Percentiles rank a stretch among this genome's conserved stretches.
Evolutionary conservation across 2,329 filamentous ascomycete genomes (phyloP).

Genomic region (Fusarium sp.): DNA sequence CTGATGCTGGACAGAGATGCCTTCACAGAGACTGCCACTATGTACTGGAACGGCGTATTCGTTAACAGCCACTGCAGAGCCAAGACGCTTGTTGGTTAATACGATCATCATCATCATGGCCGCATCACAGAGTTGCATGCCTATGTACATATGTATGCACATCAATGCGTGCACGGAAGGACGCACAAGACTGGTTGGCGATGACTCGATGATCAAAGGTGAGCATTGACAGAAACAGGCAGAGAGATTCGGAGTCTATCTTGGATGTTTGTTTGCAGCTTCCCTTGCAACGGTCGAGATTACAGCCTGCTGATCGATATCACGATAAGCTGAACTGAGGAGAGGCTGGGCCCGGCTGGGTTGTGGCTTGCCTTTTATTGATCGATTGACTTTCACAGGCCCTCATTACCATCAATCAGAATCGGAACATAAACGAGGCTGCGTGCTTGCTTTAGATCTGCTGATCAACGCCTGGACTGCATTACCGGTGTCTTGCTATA

Average conservation of each 20-base stretch:
- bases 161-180: not conserved
- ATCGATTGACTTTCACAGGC: slow-evolving; percentile 24
- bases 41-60: slow-evolving; percentile 4
- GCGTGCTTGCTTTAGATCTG: not conserved
- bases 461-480: not conserved
- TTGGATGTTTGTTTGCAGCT: not conserved
- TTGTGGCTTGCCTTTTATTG: slow-evolving; percentile 5
- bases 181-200: not conserved
- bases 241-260: not conserved
- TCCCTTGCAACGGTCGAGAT: slow-evolving; percentile 11
- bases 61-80: slow-evolving; percentile 5
- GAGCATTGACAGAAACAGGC: not conserved
- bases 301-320: not conserved
- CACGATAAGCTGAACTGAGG: not conserved
- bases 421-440: not conserved
- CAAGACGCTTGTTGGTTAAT: slow-evolving; percentile 2
- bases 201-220: not conserved
- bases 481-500: not conserved
- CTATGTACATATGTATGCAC: not conserved
- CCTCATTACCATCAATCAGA: not conserved
- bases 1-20: not conserved
- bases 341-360: slow-evolving; percentile 4
- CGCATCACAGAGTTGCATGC: slow-evolving; percentile 24
- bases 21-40: not conserved
- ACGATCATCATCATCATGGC: slow-evolving; percentile 21